Conservation (phyloP, 148 eudicot genomes). For the Rhododendron mucronatum region DNA sequence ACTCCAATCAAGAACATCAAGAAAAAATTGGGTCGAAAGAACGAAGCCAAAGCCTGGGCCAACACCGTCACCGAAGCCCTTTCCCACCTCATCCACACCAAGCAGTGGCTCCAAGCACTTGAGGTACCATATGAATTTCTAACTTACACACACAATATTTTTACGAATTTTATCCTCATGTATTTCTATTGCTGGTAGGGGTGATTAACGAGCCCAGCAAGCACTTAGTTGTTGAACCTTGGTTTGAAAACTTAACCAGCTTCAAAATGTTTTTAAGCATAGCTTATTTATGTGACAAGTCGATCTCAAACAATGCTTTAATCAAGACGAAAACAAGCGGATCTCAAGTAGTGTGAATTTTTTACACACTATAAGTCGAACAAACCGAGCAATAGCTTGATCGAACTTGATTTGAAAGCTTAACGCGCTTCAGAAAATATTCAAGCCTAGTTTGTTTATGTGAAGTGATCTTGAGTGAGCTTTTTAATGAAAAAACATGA, state of each 20-base stretch:
- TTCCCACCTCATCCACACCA: conserved; percentile 60
- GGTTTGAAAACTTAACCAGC: not conserved
- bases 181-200: not conserved
- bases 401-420: not conserved
- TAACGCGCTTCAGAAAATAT: not conserved
- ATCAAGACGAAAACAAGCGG: no score
- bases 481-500: not conserved
- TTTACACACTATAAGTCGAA: not conserved
- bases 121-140: conserved; percentile 34
- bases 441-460: not conserved
- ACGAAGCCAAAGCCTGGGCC: conserved; percentile 68
- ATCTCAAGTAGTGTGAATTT: no score
- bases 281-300: no score
- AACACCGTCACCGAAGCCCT: conserved; percentile 81
- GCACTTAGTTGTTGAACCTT: not conserved
- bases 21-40: conserved; percentile 65
- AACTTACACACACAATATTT: not conserved
- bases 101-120: conserved; percentile 82
- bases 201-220: not conserved
- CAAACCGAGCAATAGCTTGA: not conserved
- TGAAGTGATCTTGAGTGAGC: not conserved
- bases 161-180: not conserved
- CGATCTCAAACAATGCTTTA: no score
- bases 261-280: not conserved
- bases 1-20: conserved; percentile 63